Evolutionary conservation across 2,329 filamentous ascomycete species (phyloP).

Genomic region (Fusarium kyushuense): DNA sequence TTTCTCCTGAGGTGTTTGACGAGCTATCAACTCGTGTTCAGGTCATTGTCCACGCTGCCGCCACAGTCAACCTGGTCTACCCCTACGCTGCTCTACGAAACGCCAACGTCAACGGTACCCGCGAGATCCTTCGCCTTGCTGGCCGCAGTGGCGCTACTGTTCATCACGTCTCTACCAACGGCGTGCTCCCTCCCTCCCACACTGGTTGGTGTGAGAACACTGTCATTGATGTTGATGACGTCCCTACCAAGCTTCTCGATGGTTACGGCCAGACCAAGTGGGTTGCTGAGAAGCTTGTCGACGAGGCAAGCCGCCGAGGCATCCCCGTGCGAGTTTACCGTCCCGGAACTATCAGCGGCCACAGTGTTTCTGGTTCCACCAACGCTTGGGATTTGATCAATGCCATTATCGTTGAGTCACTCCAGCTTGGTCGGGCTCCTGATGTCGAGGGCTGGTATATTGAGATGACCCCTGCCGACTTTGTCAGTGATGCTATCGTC

Average conservation of each 20-base stretch:
- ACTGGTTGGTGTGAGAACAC: slow-evolving; percentile 78
- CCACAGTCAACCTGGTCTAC: slow-evolving; percentile 84
- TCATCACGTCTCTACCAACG: slow-evolving; percentile 84
- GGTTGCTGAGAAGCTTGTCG: slow-evolving; percentile 81
- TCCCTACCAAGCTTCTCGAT: slow-evolving; percentile 75
- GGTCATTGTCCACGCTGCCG: slow-evolving; percentile 81
- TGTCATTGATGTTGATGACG: slow-evolving; percentile 74
- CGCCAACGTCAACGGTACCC: slow-evolving; percentile 83
- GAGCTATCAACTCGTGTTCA: slow-evolving; percentile 73
- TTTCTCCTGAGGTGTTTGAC: slow-evolving; percentile 73
- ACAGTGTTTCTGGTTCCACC: slow-evolving; percentile 78
- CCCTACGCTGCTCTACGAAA: slow-evolving; percentile 81
- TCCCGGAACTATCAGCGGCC: slow-evolving; percentile 82
- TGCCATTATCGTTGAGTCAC: slow-evolving; percentile 80
- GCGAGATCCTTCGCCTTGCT: slow-evolving; percentile 79
- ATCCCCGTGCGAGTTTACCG: slow-evolving; percentile 78
- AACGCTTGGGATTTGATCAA: slow-evolving; percentile 84
- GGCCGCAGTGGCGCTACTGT: slow-evolving; percentile 75
- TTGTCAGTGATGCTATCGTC: slow-evolving; percentile 79
- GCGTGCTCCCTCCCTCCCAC: slow-evolving; percentile 77
- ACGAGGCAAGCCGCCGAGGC: slow-evolving; percentile 75
- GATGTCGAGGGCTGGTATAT: slow-evolving; percentile 80
- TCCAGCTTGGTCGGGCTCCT: slow-evolving; percentile 77
- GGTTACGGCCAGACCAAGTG: slow-evolving; percentile 86
- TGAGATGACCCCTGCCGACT: slow-evolving; percentile 88